Base-by-base conservation (phyloP, 441 rosid species). In the Melastoma candidum region DNA sequence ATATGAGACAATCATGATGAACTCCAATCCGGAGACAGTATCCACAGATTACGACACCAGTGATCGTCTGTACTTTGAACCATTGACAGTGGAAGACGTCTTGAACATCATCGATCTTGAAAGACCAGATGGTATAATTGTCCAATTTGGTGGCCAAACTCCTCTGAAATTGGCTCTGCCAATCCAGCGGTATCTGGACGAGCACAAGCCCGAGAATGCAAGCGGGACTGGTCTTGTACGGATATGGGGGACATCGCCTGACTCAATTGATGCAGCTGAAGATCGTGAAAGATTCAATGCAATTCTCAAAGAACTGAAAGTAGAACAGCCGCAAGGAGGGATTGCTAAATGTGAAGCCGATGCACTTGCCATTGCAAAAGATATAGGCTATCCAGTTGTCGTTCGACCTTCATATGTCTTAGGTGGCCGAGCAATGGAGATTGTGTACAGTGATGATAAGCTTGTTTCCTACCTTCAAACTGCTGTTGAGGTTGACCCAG, bases 181-280 rank as follows among this genome's bases (percentile, higher is more conserved):
- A 24, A 86, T 93, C 69, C 87, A 88, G 72, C 79, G 60, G 57
- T 80, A 84, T 68, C 66, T 93, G 61, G 94, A 93, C 61, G 83
- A 81, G 71, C 71, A 84, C 59, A 79, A 51, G 73, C 90, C 71
- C 49, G 57, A 71, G 56, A 61, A 72, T 74, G 71, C 83, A 52
- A 86, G 95, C 44, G 95, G 95, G 46, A 64, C 65, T 44, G 97
- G 97, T 46, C 70, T 29, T 56, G 95, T 92, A 47, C 68, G 78
- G 52, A 85, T 92, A 46, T 92, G 97, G 98, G 98, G 98, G 51
- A 88, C 98, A 11, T 80, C 97, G 49, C 97, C 97, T 22, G 98
- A 88, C 65, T 84, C 92, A 49, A 92, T 92, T 53, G 97, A 92
- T 62, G 94, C 95, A 7, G 98, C 97, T 5, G 97, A 92, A 73